These are phyloP conservation scores for Colletotrichum musicola DNA, from an alignment of 2,329 filamentous ascomycete species.

Conservation along the genomic window DNA sequence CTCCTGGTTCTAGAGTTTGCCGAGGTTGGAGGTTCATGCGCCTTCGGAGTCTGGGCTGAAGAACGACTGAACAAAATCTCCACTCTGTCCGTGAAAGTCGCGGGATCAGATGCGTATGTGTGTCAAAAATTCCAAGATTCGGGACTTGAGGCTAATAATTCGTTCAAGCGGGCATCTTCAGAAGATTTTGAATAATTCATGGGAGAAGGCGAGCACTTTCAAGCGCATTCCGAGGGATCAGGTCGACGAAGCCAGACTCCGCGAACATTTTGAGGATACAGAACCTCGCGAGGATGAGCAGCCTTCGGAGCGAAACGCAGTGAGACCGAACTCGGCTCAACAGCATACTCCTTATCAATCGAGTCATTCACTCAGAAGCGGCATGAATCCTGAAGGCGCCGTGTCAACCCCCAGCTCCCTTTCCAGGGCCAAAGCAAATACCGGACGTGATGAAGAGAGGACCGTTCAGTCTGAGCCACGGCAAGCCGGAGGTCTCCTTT, in stretches of 20 bases:
- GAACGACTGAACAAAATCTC: background rate
- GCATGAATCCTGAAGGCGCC: slow-evolving; percentile 16
- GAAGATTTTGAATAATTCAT: slow-evolving; percentile 6
- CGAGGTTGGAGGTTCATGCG: background rate
- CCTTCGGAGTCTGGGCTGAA: slow-evolving; percentile 10
- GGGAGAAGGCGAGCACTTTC: background rate
- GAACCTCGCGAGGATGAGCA: background rate
- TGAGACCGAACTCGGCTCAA: slow-evolving; percentile 6
- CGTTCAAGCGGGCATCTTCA: slow-evolving; percentile 4
- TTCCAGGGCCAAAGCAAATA: background rate
- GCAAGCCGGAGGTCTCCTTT: background rate
- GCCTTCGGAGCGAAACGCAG: background rate
- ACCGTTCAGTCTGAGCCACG: background rate
- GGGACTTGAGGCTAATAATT: background rate
- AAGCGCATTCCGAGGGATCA: background rate
- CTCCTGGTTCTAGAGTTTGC: background rate
- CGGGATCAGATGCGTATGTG: background rate
- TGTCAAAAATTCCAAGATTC: background rate
- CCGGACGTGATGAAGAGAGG: background rate
- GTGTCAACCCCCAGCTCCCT: background rate
- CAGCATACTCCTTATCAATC: slow-evolving; percentile 1
- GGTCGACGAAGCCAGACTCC: slow-evolving; percentile 16
- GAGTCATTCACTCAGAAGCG: background rate
- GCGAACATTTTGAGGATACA: slow-evolving; percentile 13
- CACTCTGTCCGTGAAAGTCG: background rate